A percentile compares a stretch with the other conserved stretches of the same genome.
Conservation (phyloP, 495 filamentous ascomycete genomes). For the Talaromyces adpressus region DNA sequence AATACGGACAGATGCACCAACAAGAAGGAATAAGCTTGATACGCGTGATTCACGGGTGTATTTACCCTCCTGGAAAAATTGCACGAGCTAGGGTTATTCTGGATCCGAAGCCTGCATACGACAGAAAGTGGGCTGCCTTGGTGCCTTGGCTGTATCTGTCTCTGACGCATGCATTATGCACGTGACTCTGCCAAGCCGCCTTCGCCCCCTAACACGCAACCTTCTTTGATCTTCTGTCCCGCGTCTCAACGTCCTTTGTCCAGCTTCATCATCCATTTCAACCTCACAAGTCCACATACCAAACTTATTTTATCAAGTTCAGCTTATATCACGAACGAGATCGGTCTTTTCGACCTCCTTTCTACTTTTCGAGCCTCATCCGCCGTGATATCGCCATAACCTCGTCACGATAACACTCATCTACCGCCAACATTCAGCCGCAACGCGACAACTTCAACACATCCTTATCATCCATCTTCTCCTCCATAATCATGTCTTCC, state of each 20-base stretch:
- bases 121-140: neutral
- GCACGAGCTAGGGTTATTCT: too few species aligned
- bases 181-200: neutral
- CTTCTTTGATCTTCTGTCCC: neutral
- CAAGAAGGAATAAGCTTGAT: too few species aligned
- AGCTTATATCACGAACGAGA: neutral
- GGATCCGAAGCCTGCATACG: too few species aligned
- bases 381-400: neutral
- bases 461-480: neutral
- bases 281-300: neutral
- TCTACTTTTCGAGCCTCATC: neutral
- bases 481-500: slow-evolving; percentile 63
- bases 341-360: neutral
- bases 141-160: neutral
- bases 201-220: neutral
- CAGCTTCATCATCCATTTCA: neutral
- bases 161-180: neutral
- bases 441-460: slow-evolving; percentile 3
- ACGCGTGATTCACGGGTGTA: too few species aligned
- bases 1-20: too few species aligned
- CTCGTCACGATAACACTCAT: neutral
- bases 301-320: neutral
- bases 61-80: too few species aligned
- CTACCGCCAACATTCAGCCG: neutral
- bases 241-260: neutral